Percentiles rank a stretch among this genome's conserved stretches.
These are phyloP conservation scores for Sugiyamaella neomexicana DNA, from an alignment of 1,139 yeast species.

Conservation along the genomic window DNA sequence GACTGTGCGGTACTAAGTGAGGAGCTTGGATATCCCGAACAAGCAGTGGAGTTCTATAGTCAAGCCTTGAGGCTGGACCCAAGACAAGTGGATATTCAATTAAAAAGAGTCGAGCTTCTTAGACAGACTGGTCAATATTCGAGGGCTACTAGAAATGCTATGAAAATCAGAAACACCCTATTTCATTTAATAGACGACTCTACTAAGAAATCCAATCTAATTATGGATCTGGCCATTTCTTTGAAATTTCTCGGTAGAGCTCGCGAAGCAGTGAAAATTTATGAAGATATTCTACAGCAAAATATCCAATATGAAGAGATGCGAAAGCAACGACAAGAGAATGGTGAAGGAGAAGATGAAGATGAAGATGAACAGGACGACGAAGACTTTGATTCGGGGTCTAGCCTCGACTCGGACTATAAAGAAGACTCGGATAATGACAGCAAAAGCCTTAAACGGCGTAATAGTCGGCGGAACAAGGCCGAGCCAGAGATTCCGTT, in stretches of 20 bases:
- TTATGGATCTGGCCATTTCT: slow-evolving; percentile 73
- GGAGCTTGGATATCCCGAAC: slow-evolving; percentile 70
- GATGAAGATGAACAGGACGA: background rate
- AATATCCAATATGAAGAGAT: slow-evolving; percentile 21
- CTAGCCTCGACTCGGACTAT: slow-evolving; percentile 7
- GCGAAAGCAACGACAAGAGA: background rate
- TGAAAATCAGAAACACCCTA: slow-evolving; percentile 56
- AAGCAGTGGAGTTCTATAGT: slow-evolving; percentile 75
- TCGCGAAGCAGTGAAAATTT: slow-evolving; percentile 78
- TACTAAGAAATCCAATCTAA: slow-evolving; percentile 50
- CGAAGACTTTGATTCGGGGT: slow-evolving; percentile 2
- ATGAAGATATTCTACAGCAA: slow-evolving; percentile 45
- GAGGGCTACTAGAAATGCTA: slow-evolving; percentile 75
- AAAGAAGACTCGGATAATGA: background rate
- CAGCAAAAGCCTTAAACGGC: background rate
- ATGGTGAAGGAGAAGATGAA: background rate
- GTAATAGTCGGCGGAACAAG: slow-evolving; percentile 27
- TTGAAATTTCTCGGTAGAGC: slow-evolving; percentile 74
- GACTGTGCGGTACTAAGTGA: slow-evolving; percentile 75
- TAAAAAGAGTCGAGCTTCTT: slow-evolving; percentile 61
- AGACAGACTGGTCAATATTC: slow-evolving; percentile 62
- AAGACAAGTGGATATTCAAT: slow-evolving; percentile 32
- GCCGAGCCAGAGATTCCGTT: slow-evolving; percentile 44
- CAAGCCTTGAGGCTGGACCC: slow-evolving; percentile 30
- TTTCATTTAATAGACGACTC: slow-evolving; percentile 46